These are phyloP conservation scores for Aureobasidium mangrovei DNA, from an alignment of 2,329 filamentous ascomycete species.

Conservation along the genomic window DNA sequence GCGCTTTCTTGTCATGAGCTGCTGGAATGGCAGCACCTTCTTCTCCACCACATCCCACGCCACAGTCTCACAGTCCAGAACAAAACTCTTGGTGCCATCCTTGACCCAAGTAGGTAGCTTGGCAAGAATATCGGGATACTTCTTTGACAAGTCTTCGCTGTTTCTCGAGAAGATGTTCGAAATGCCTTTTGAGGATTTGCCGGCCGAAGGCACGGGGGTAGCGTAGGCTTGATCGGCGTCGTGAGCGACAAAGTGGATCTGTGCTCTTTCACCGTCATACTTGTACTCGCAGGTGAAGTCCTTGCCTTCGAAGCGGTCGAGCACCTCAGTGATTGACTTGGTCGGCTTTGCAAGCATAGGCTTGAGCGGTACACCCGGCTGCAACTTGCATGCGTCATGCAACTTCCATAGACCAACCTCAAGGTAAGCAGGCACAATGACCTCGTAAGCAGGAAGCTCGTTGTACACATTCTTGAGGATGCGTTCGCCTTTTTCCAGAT, in stretches of 20 bases:
- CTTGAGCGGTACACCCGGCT: slow-evolving; percentile 88
- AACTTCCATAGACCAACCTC: slow-evolving; percentile 78
- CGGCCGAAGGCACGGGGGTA: slow-evolving; percentile 46
- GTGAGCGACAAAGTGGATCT: slow-evolving; percentile 92
- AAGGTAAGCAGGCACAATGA: slow-evolving; percentile 84
- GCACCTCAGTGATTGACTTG: slow-evolving; percentile 93
- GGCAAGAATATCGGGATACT: slow-evolving; percentile 89
- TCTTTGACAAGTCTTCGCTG: slow-evolving; percentile 92
- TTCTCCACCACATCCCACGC: slow-evolving; percentile 93
- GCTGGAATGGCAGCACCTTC: slow-evolving; percentile 94
- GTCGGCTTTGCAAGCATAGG: slow-evolving; percentile 98
- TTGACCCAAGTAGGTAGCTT: slow-evolving; percentile 89
- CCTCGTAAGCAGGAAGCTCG: slow-evolving; percentile 89
- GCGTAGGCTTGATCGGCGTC: slow-evolving; percentile 64
- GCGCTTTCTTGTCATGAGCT: slow-evolving; percentile 94
- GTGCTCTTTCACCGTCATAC: slow-evolving; percentile 95
- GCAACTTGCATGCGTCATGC: slow-evolving; percentile 77
- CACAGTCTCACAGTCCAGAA: slow-evolving; percentile 96
- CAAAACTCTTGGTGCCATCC: slow-evolving; percentile 82
- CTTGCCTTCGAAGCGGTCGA: slow-evolving; percentile 92
- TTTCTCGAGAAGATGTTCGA: slow-evolving; percentile 95
- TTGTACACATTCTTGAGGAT: slow-evolving; percentile 86
- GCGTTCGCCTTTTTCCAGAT: slow-evolving; percentile 74
- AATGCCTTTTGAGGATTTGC: slow-evolving; percentile 63
- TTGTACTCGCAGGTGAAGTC: slow-evolving; percentile 98